Evolutionary conservation across 805 yeast genomes (phyloP), one percentile per base, ranked within the genome.

Genomic region (Grigorovia jiainica): DNA sequence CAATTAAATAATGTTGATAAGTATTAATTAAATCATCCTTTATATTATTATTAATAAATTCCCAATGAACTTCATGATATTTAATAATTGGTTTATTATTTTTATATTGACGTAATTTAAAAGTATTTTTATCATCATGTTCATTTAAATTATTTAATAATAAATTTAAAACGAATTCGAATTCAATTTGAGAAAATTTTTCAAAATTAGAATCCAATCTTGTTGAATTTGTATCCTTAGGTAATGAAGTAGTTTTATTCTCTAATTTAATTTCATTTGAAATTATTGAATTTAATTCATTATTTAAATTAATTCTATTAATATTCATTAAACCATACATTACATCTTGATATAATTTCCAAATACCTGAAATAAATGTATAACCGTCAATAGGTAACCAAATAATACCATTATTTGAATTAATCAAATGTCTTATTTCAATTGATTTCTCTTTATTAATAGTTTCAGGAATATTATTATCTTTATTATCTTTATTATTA

Each of bases 351-450:
- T 54, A 60, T 25, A 58, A 46, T 58, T 87, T 84, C 95, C 95
- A 86, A 39, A 86, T 71, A 0, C 95, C 95, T 0, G 95, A 87
- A 38, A 86, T 70, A 53, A 85, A 94, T 9, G 87, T 95, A 57
- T 79, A 79, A 0, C 95, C 95, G 5, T 90, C 78, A 48, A 71
- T 73, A 54, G 80, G 80, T 58, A 84, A 92, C 95, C 95, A 87
- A 48, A 86, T 79, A 43, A 87, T 75, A 76, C 87, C 76, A 51
- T 83, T 81, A 43, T 71, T 75, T 49, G 58, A 53, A 36, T 57
- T 57, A 37, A 57, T 51, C 23, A 53, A 47, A 5, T 15, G 36
- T n/a, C 18, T 21, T 7, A n/a, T 11, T 10, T 13, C 31, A 17
- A 19, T n/a, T n/a, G n/a, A n/a, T n/a, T n/a, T n/a, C n/a, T n/a